A percentile compares a stretch with the other conserved stretches of the same genome.
These are phyloP conservation scores for Tetrapisispora taiwanensis DNA, from an alignment of 805 yeast genomes.

Conservation along the genomic window DNA sequence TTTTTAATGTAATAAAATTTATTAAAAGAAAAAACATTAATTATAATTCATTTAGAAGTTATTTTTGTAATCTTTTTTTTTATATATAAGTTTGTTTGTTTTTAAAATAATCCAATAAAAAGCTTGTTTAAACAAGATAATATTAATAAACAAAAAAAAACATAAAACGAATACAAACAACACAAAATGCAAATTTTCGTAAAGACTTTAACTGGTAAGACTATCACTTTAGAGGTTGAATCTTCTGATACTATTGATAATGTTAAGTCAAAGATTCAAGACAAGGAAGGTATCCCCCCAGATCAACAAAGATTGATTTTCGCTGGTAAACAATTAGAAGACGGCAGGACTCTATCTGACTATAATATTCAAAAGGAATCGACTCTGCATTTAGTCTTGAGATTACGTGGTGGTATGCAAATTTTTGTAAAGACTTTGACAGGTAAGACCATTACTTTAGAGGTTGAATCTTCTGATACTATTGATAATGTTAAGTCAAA, in stretches of 20 bases:
- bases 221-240: conserved; percentile 91
- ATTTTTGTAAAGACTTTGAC: conserved; percentile 31
- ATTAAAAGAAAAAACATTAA: conserved; percentile 91
- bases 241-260: conserved; percentile 92
- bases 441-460: conserved; percentile 63
- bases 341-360: conserved; percentile 61
- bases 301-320: conserved; percentile 62
- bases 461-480: conserved; percentile 90
- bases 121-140: too few relatives aligned
- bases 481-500: conserved; percentile 83
- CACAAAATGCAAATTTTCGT: conserved; percentile 90
- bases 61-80: conserved; percentile 29
- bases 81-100: too few relatives aligned
- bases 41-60: too few relatives aligned
- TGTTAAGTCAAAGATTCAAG: conserved; percentile 72
- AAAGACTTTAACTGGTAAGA: conserved; percentile 95
- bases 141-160: too few relatives aligned
- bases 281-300: conserved; percentile 64
- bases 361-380: conserved; percentile 68
- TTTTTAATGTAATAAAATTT: conserved; percentile 55
- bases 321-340: conserved; percentile 65
- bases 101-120: too few relatives aligned
- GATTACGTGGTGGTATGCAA: conserved; percentile 63
- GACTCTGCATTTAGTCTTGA: conserved; percentile 57
- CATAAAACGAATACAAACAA: too few relatives aligned